Conservation (phyloP, 495 filamentous ascomycete genomes). For the Thozetella sp. region DNA sequence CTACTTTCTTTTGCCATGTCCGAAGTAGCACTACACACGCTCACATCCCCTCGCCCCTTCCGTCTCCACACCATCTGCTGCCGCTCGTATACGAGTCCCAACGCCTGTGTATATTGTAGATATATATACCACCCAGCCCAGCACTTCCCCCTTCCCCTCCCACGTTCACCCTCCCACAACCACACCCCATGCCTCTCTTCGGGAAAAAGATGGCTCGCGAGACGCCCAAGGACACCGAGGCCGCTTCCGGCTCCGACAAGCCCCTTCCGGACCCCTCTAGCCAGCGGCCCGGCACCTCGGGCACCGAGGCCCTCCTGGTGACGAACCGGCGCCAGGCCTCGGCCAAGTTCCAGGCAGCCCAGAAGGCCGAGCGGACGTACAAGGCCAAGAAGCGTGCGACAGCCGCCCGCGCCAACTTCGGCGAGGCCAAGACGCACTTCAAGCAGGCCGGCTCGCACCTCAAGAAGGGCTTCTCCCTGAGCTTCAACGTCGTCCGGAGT, state of each 20-base stretch:
- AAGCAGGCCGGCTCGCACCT: constrained; percentile 21
- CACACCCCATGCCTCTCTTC: neutral
- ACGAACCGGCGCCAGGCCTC: constrained; percentile 20
- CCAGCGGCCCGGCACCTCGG: constrained; percentile 25
- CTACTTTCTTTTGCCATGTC: neutral
- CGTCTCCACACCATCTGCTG: neutral
- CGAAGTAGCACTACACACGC: neutral
- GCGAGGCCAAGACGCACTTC: constrained; percentile 25
- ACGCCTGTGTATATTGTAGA: too few relatives aligned
- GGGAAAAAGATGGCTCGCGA: neutral
- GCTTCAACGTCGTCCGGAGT: constrained; percentile 10
- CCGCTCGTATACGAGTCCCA: neutral
- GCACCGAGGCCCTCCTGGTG: constrained; percentile 28
- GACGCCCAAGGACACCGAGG: neutral
- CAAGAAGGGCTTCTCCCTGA: constrained; percentile 12
- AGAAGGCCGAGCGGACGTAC: constrained; percentile 28
- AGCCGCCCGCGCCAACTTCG: constrained; percentile 19
- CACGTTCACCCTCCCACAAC: neutral
- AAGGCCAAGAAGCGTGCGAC: constrained; percentile 23
- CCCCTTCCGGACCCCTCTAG: neutral
- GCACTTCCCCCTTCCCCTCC: neutral
- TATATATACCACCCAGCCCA: neutral
- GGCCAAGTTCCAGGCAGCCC: constrained; percentile 18
- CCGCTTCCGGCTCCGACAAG: neutral
- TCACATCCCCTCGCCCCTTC: neutral